These are phyloP conservation scores for Entomortierella lignicola DNA, from an alignment of 192 early-diverging fungal species.

Conservation along the genomic window DNA sequence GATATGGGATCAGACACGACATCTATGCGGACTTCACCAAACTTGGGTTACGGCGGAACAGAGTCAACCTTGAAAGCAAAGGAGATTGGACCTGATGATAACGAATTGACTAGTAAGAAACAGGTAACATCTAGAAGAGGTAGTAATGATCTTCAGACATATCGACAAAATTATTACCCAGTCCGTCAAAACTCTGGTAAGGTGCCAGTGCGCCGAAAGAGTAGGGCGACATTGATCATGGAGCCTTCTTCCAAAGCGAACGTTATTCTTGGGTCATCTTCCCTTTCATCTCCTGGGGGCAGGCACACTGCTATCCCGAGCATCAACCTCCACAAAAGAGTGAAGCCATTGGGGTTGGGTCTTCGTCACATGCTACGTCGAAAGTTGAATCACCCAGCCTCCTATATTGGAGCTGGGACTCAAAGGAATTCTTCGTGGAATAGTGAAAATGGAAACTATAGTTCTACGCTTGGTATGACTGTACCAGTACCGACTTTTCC, in stretches of 20 bases:
- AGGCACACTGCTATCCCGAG: conserved; percentile 11
- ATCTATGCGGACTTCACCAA: conserved; percentile 7
- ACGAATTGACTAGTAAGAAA: background rate
- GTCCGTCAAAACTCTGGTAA: background rate
- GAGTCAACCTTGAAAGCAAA: background rate
- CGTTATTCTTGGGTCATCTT: background rate
- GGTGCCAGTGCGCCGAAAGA: conserved; percentile 7
- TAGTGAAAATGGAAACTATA: background rate
- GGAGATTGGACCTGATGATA: background rate
- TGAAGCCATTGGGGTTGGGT: conserved; percentile 40
- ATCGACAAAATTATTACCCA: conserved; percentile 13
- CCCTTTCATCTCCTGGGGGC: background rate
- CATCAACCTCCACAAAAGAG: conserved; percentile 25
- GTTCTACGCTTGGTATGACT: background rate
- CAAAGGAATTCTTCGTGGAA: background rate
- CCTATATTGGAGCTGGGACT: background rate
- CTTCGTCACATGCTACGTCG: conserved; percentile 43
- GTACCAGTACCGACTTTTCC: background rate
- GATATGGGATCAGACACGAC: conserved; percentile 36
- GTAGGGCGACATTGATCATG: conserved; percentile 1
- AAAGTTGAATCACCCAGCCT: conserved; percentile 21
- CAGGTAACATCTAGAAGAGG: background rate
- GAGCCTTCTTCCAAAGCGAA: background rate
- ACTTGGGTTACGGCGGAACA: background rate
- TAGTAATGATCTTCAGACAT: background rate